A percentile compares a stretch with the other conserved stretches of the same genome.
Conservation (phyloP, 306 rosid genomes). For the Oxytropis ochrocephala region DNA sequence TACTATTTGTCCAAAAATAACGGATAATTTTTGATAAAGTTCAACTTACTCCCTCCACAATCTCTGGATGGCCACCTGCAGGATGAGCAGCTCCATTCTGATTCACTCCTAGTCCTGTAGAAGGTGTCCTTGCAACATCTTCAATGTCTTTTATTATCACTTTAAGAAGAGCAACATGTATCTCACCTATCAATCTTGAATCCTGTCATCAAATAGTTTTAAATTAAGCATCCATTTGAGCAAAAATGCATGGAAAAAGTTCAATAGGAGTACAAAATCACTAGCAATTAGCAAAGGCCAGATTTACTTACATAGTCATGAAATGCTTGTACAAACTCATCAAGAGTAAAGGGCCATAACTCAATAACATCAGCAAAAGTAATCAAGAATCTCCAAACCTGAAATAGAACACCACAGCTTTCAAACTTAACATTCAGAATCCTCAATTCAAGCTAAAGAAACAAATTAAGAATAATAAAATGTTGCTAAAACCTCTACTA, state of each 20-base stretch:
- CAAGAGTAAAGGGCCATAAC: slow-evolving; percentile 95
- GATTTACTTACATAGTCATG: slow-evolving; percentile 80
- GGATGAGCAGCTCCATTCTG: slow-evolving; percentile 91
- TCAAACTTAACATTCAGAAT: slow-evolving; percentile 15
- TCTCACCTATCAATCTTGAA: slow-evolving; percentile 92
- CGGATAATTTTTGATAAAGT: not conserved
- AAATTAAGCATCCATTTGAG: slow-evolving; percentile 10
- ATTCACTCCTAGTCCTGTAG: slow-evolving; percentile 70
- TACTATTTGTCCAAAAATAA: slow-evolving; percentile 8
- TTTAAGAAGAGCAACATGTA: slow-evolving; percentile 81
- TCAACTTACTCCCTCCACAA: slow-evolving; percentile 89
- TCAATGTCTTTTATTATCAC: slow-evolving; percentile 90
- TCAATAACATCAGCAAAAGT: slow-evolving; percentile 90
- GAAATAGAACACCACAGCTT: slow-evolving; percentile 30
- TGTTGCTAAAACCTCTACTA: not conserved
- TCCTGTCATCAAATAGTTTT: slow-evolving; percentile 54
- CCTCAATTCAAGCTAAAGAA: not conserved
- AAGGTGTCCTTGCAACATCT: slow-evolving; percentile 98
- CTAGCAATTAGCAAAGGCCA: slow-evolving; percentile 18
- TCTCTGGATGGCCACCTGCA: slow-evolving; percentile 96
- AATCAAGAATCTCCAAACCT: slow-evolving; percentile 96
- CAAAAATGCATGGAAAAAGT: not conserved
- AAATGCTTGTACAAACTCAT: slow-evolving; percentile 92
- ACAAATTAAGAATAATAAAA: not conserved
- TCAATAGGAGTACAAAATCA: slow-evolving; percentile 12